Evolutionary conservation across 495 filamentous ascomycete species (phyloP).

Genomic region (Penicillium alfredii): DNA sequence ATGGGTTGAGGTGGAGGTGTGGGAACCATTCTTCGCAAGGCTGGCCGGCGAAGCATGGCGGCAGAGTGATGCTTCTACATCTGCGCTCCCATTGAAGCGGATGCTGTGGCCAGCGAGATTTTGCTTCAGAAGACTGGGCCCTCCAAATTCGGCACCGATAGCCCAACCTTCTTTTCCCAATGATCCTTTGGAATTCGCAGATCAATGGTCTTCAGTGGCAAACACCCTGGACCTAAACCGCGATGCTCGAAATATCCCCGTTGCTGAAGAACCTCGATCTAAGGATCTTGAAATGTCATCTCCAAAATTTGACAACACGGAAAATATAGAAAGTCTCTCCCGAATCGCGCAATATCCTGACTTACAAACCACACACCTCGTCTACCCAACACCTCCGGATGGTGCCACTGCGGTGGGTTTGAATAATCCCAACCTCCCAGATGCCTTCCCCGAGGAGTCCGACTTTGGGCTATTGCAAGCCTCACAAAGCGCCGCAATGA

Average conservation of each 20-base stretch:
- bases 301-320: slow-evolving; percentile 17
- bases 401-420: slow-evolving; percentile 45
- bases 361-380: slow-evolving; percentile 50
- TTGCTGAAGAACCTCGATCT: slow-evolving; percentile 26
- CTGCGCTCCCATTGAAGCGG: slow-evolving; percentile 38
- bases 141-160: slow-evolving; percentile 12
- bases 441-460: slow-evolving; percentile 29
- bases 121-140: slow-evolving; percentile 36
- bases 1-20: slow-evolving; percentile 45
- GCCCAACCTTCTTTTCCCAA: slow-evolving; percentile 9
- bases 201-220: slow-evolving; percentile 56
- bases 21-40: slow-evolving; percentile 42
- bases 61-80: slow-evolving; percentile 28
- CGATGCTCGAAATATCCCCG: slow-evolving; percentile 15
- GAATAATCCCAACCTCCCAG: slow-evolving; percentile 17
- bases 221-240: slow-evolving; percentile 19
- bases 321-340: slow-evolving; percentile 41
- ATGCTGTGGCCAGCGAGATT: slow-evolving; percentile 46
- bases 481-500: slow-evolving; percentile 16
- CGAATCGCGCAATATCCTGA: slow-evolving; percentile 47
- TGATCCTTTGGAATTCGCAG: slow-evolving; percentile 62
- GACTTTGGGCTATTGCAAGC: slow-evolving; percentile 16
- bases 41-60: slow-evolving; percentile 35
- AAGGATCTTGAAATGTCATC: slow-evolving; percentile 27
- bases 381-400: slow-evolving; percentile 89